phyloP scores from a whole-genome alignment of 345 rosid species.

The Citrus medica region DNA sequence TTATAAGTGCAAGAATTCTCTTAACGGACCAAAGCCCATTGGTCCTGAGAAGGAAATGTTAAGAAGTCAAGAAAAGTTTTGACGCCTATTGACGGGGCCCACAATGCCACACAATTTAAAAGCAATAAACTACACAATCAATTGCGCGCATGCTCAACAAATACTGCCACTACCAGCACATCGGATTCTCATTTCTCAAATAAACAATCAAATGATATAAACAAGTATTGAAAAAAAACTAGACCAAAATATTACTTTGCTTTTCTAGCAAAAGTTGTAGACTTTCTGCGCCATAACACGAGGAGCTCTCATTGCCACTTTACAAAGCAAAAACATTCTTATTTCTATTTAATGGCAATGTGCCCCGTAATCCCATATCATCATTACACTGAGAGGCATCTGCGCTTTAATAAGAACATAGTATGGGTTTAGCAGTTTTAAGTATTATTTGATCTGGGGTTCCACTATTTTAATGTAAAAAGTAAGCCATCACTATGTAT shows the following conservation, averaged over 20 bases:
- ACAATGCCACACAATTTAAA: conserved; percentile 4
- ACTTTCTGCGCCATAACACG: conserved; percentile 25
- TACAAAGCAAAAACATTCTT: not conserved
- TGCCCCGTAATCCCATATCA: conserved; percentile 7
- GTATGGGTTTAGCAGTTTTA: not conserved
- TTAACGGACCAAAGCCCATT: no score
- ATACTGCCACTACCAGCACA: not conserved
- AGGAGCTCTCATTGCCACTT: conserved; percentile 9
- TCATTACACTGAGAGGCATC: conserved; percentile 14
- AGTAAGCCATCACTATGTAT: not conserved
- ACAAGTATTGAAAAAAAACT: not conserved
- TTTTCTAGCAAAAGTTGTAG: not conserved
- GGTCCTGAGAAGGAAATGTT: not conserved
- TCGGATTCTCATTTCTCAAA: conserved; percentile 22
- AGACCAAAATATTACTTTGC: not conserved
- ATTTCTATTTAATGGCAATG: conserved; percentile 1
- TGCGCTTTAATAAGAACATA: conserved; percentile 1
- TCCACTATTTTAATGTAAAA: not conserved
- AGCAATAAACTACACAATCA: not conserved
- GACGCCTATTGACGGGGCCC: conserved; percentile 14
- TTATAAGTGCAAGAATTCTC: no score
- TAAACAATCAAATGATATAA: not conserved
- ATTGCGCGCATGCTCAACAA: conserved; percentile 13
- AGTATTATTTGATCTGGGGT: not conserved
- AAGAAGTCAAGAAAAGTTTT: not conserved